Base-by-base conservation (phyloP, 495 filamentous ascomycete species). In the Monascus purpureus region DNA sequence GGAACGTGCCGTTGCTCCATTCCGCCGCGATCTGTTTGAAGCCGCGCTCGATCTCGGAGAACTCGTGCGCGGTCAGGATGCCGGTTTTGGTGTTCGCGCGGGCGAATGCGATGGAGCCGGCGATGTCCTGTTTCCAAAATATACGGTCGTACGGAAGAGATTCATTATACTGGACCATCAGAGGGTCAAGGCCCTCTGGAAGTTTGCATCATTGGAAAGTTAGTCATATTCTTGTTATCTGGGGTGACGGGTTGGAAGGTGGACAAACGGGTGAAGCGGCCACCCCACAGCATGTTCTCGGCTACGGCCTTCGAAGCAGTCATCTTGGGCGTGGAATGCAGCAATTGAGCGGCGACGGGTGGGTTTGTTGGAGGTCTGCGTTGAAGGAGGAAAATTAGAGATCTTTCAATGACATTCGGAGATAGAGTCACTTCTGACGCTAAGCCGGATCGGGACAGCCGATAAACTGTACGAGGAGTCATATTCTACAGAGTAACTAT, bases 161-260 rank as follows among this genome's bases (percentile, higher is more conserved):
- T 54, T 77, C 72, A 62, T 95, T 93, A 67, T 92, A 93, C 40
- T 75, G 61, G 30, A 77, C 73, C 84, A 94, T 93, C 28, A 93
- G 65, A 28, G 84, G 81, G 60, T 93, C 83, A 41, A 90, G 74
- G 45, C 77, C 73, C 63, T 82, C 80, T 62, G 36, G n/a, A n/a
- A n/a, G n/a, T n/a, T n/a, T n/a, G n/a, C n/a, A n/a, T n/a, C 28
- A 25, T 34, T 36, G 17, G 25, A 39, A 38, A 36, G 39, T 52
- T 40, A 52, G 42, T 43, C 39, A 32, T 28, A 33, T 20, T 28
- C 17, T 33, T 25, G 25, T 29, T 41, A 29, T 30, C 37, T 16
- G 37, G 32, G 34, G 17, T 16, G 13, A 24, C 22, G 17, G 17
- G 32, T 22, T 33, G 31, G 35, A 33, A 18, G 31, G 16, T 9